Evolutionary conservation across 768 basidiomycete genomes (phyloP).

Genomic region (Lentinus brumalis): DNA sequence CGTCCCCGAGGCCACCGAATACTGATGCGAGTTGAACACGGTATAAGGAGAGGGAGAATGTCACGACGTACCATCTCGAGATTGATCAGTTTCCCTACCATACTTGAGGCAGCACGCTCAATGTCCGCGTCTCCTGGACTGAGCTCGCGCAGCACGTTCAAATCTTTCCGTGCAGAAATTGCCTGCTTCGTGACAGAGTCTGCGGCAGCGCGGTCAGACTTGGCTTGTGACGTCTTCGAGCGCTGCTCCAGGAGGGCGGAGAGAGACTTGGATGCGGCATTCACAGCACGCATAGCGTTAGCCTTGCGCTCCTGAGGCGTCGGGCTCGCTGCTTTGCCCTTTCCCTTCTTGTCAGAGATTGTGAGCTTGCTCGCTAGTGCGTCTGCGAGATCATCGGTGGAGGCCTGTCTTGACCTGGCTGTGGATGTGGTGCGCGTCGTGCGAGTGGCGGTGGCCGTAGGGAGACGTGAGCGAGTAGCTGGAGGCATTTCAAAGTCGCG

Average conservation of each 20-base stretch:
- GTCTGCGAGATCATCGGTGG: slow-evolving; percentile 28
- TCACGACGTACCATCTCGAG: slow-evolving; percentile 66
- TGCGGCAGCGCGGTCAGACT: slow-evolving; percentile 25
- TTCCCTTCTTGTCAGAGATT: slow-evolving; percentile 28
- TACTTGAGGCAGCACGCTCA: slow-evolving; percentile 70
- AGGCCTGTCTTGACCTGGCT: slow-evolving; percentile 9
- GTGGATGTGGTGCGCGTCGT: slow-evolving; percentile 3
- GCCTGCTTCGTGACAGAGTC: slow-evolving; percentile 39
- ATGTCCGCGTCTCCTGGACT: slow-evolving; percentile 57
- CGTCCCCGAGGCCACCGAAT: slow-evolving; percentile 48
- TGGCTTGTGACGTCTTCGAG: slow-evolving; percentile 49
- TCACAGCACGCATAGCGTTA: slow-evolving; percentile 64
- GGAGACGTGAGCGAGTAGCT: no score
- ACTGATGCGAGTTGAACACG: slow-evolving; percentile 32
- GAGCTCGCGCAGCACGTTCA: slow-evolving; percentile 49
- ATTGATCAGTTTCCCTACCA: slow-evolving; percentile 65
- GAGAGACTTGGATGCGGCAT: slow-evolving; percentile 60
- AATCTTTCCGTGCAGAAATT: slow-evolving; percentile 44
- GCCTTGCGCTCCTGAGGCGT: slow-evolving; percentile 35
- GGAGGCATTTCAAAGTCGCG: no score
- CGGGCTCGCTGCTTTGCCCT: slow-evolving; percentile 28
- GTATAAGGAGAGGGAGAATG: neutral
- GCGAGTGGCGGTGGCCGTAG: neutral
- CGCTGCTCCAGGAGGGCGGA: slow-evolving; percentile 55
- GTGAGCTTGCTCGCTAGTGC: slow-evolving; percentile 27